Base-by-base conservation (phyloP, 805 yeast genomes). In the Candida caryicola region DNA sequence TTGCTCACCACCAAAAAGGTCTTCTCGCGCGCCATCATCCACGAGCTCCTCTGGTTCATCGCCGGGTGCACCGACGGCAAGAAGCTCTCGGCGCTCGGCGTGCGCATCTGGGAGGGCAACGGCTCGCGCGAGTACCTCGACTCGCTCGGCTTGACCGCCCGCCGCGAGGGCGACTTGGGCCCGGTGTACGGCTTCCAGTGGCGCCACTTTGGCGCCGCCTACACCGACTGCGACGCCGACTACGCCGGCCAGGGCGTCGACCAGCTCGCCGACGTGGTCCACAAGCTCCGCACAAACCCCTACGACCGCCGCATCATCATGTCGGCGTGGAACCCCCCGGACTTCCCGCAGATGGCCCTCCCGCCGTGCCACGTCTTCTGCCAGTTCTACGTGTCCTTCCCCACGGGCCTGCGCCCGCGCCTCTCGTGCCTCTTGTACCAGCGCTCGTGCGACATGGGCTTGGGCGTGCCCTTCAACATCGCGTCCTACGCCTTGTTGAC, bases 131-230 rank as follows among this genome's bases (percentile, higher is more conserved):
- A 88, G 60, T 93, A 79, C 58, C 69, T 93, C 38, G 97, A 93
- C 59, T 74, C 78, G 3, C 64, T 89, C 26, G 99, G 98, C 1
- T 73, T 93, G 32, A 73, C 74, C 0, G 71, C 85, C 42, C 80
- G 96, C 57, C 71, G 89, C 42, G 96, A 80, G 52, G 98, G 98
- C 39, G 99, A 93, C 64, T 63, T 93, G 50, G 99, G 99, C 1
- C 99, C 99, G 1, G 97, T 93, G 2, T 93, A 93, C 59, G 99
- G 99, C 0, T 93, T 93, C 66, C 99, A 93, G 63, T 93, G 99
- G 99, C 80, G 99, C 54, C 99, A 93, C 63, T 93, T 93, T 61
- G 99, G 99, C 31, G 99, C 99, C 4, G 80, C 85, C 49, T 93
- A 93, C 59, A 70, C 55, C 23, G 89, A 88, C 38, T 87, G 96